Evolutionary conservation across 75 land plant species (phyloP), one percentile per base, ranked within the genome.

Genomic region (Selaginella moellendorffii): DNA sequence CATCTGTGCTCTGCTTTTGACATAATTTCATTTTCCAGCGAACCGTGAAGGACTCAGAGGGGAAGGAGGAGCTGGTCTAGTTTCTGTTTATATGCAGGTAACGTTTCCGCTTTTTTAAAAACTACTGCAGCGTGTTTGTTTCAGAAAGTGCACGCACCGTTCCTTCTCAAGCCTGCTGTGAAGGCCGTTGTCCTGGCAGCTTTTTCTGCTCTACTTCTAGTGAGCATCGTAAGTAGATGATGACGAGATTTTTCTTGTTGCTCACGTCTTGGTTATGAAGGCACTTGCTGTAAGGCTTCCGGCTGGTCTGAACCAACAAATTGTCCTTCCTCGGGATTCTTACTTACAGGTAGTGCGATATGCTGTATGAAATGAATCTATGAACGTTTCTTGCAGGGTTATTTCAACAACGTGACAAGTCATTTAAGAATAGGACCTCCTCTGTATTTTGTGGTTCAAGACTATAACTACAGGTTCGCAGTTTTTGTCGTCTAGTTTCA

Each of bases 401-500:
- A 92, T 64, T 92, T 88, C 30, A 74, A 78, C 63, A 79, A 83
- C 68, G 59, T 92, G 31, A 78, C 95, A 0, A 84, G 83, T 53
- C 69, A 83, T 76, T 84, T 92, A 63, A 78, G 85, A 68, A 79
- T 92, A 27, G 97, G 97, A 42, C 97, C 97, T 21, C 97, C 97
- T 20, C 62, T 92, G 1, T 92, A 92, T 67, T 88, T 92, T 72
- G 97, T 92, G 23, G 88, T 92, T 20, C 81, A 85, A 68, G 74
- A 88, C 69, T 85, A 83, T 68, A 88, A 92, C 54, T 92, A 88
- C 72, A 92, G 95, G 97, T 92, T 30, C 9, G 2, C 24, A 52
- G 25, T 31, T 27, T 17, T 18, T 26, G n/a, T 24, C 24, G 5
- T 14, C 21, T 36, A 14, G 5, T 36, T 36, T 5, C 14, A 36